Evolutionary conservation across 2,329 filamentous ascomycete genomes (phyloP).

Genomic region (Epichloe amarillans): DNA sequence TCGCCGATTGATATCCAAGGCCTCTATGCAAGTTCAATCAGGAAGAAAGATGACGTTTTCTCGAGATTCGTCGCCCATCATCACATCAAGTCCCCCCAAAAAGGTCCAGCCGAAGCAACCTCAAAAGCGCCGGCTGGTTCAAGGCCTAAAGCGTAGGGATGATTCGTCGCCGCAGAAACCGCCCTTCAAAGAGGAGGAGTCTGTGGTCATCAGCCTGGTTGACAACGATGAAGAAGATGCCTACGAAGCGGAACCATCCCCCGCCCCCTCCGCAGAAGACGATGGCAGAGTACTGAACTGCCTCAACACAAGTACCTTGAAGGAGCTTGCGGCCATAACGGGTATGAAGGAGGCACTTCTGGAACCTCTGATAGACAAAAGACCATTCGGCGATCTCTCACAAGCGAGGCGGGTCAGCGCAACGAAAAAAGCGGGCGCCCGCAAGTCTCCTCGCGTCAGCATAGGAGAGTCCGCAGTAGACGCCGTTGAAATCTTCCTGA

Average conservation of each 20-base stretch:
- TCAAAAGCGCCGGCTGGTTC: slow-evolving; percentile 21
- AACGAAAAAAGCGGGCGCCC: slow-evolving; percentile 32
- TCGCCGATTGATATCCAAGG: slow-evolving; percentile 21
- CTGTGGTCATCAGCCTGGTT: slow-evolving; percentile 21
- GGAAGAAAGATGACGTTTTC: slow-evolving; percentile 6
- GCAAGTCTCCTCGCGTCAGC: slow-evolving; percentile 31
- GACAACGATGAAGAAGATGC: slow-evolving; percentile 29
- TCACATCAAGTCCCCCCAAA: slow-evolving; percentile 17
- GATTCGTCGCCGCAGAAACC: slow-evolving; percentile 13
- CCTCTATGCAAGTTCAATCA: slow-evolving; percentile 11
- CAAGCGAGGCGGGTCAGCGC: slow-evolving; percentile 53
- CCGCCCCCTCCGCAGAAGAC: slow-evolving; percentile 17
- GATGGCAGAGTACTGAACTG: slow-evolving; percentile 52
- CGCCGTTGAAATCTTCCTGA: slow-evolving; percentile 55
- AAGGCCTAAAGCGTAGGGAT: slow-evolving; percentile 19
- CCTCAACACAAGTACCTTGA: slow-evolving; percentile 65
- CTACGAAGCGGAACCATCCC: slow-evolving; percentile 23
- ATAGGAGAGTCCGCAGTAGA: slow-evolving; percentile 41
- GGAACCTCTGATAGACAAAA: slow-evolving; percentile 53
- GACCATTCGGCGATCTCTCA: slow-evolving; percentile 58
- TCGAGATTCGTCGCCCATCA: slow-evolving; percentile 9
- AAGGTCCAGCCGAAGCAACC: slow-evolving; percentile 9
- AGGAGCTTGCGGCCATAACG: slow-evolving; percentile 72
- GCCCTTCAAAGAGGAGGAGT: slow-evolving; percentile 19
- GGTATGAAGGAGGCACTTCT: slow-evolving; percentile 58